Percentiles rank a stretch among this genome's conserved stretches.
Conservation (phyloP, 2,329 filamentous ascomycete genomes). For the Alternaria sp. region DNA sequence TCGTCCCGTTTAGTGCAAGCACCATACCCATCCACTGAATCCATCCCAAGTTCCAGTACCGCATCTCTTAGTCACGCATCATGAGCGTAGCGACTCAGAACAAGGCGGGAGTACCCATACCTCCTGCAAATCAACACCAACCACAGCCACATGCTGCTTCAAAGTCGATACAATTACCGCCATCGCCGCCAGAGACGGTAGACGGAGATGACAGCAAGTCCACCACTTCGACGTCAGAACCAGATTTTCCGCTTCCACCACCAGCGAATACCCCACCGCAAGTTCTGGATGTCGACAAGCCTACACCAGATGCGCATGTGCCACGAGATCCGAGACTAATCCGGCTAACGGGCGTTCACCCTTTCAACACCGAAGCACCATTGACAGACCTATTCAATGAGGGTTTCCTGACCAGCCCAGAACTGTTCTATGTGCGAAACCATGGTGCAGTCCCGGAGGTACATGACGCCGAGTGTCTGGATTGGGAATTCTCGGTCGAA, state of each 20-base stretch:
- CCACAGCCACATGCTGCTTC: conserved; percentile 29
- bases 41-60: not conserved
- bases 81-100: conserved; percentile 33
- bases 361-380: conserved; percentile 90
- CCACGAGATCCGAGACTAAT: conserved; percentile 82
- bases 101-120: conserved; percentile 23
- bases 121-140: conserved; percentile 27
- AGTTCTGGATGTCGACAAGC: conserved; percentile 77
- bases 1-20: not conserved
- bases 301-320: conserved; percentile 85
- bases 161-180: conserved; percentile 36
- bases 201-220: conserved; percentile 42
- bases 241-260: conserved; percentile 73
- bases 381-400: conserved; percentile 78
- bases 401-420: conserved; percentile 86
- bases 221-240: conserved; percentile 25
- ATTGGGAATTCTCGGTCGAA: conserved; percentile 86
- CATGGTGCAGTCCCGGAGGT: conserved; percentile 85
- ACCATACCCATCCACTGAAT: not conserved
- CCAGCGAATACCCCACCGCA: conserved; percentile 64
- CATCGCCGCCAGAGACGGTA: conserved; percentile 48
- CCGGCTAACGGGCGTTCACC: conserved; percentile 85
- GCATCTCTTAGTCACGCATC: conserved; percentile 5
- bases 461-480: conserved; percentile 73
- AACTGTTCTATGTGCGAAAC: conserved; percentile 91